Evolutionary conservation across 106 monocot genomes (phyloP).

Genomic region (Acorus gramineus): DNA sequence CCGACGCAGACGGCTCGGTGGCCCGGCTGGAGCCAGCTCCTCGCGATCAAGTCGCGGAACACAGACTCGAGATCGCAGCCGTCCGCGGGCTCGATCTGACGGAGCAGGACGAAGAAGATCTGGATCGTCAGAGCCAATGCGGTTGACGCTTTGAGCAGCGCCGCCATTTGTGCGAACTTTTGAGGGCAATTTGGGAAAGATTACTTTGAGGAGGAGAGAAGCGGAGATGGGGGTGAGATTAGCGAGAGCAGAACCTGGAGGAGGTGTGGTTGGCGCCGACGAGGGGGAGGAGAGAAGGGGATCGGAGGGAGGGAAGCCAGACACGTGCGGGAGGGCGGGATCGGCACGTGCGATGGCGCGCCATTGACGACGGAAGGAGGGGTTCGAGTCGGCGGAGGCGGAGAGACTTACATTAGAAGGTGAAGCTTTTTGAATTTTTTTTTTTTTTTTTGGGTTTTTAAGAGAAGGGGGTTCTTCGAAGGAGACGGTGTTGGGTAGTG

Average conservation of each 20-base stretch:
- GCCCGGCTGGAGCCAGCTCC: constrained; percentile 9
- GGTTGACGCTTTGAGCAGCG: constrained; percentile 5
- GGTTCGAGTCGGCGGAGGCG: too few species aligned
- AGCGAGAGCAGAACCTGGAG: constrained; percentile 33
- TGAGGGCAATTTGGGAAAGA: not conserved
- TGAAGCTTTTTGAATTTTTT: too few species aligned
- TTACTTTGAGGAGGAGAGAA: not conserved
- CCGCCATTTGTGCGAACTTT: constrained; percentile 8
- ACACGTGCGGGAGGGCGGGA: constrained; percentile 11
- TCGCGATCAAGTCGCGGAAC: constrained; percentile 16
- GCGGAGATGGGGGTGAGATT: constrained; percentile 3
- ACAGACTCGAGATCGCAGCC: constrained; percentile 17
- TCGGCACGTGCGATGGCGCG: too few species aligned
- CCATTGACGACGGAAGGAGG: too few species aligned
- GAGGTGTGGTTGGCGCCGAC: constrained; percentile 37
- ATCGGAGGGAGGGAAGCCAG: constrained; percentile 19
- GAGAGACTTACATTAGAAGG: too few species aligned
- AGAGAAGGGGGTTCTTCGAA: too few species aligned
- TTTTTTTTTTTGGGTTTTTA: too few species aligned
- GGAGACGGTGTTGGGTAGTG: too few species aligned
- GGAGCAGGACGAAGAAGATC: constrained; percentile 3
- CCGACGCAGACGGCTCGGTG: constrained; percentile 22
- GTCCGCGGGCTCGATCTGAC: not conserved
- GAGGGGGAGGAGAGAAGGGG: constrained; percentile 13
- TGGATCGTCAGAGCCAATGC: constrained; percentile 5